A percentile compares a stretch with the other conserved stretches of the same genome.
Conservation (phyloP, 1,284 basidiomycete genomes). For the Sanguinoderma infundibulare region DNA sequence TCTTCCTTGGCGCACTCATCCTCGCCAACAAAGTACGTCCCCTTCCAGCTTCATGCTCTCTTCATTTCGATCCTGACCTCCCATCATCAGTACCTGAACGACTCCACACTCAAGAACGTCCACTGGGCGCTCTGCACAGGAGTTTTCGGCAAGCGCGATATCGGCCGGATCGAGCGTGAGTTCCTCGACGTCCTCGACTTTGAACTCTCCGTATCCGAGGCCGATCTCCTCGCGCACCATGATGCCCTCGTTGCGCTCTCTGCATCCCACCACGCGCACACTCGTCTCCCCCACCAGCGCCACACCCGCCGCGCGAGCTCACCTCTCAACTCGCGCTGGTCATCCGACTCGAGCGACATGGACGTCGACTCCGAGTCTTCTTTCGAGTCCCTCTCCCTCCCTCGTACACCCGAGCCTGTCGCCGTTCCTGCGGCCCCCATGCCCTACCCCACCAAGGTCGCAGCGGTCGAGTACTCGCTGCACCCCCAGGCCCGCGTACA, state of each 20-base stretch:
- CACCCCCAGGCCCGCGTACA: constrained; percentile 11
- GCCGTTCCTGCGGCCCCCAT: constrained; percentile 17
- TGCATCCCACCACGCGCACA: constrained; percentile 17
- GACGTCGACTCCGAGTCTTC: constrained; percentile 33
- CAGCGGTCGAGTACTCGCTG: constrained; percentile 18
- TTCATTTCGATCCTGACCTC: constrained; percentile 21
- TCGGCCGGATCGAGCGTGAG: constrained; percentile 78
- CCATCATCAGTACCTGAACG: constrained; percentile 63
- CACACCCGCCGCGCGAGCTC: constrained; percentile 26
- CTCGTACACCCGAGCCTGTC: constrained; percentile 31
- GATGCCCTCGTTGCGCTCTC: constrained; percentile 50
- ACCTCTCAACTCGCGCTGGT: constrained; percentile 30
- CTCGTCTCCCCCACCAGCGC: constrained; percentile 22
- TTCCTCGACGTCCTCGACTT: constrained; percentile 79
- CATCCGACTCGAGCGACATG: constrained; percentile 32
- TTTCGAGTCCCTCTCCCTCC: constrained; percentile 29
- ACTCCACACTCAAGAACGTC: constrained; percentile 76
- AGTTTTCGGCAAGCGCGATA: constrained; percentile 77
- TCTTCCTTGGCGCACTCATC: constrained; percentile 75
- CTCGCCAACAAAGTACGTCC: constrained; percentile 69
- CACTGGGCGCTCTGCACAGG: constrained; percentile 81
- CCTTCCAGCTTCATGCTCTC: constrained; percentile 16
- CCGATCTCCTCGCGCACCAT: constrained; percentile 66
- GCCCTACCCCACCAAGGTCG: constrained; percentile 19
- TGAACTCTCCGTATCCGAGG: constrained; percentile 64